Evolutionary conservation across 2,329 filamentous ascomycete species (phyloP).

Genomic region (Salinomyces thailandicus): DNA sequence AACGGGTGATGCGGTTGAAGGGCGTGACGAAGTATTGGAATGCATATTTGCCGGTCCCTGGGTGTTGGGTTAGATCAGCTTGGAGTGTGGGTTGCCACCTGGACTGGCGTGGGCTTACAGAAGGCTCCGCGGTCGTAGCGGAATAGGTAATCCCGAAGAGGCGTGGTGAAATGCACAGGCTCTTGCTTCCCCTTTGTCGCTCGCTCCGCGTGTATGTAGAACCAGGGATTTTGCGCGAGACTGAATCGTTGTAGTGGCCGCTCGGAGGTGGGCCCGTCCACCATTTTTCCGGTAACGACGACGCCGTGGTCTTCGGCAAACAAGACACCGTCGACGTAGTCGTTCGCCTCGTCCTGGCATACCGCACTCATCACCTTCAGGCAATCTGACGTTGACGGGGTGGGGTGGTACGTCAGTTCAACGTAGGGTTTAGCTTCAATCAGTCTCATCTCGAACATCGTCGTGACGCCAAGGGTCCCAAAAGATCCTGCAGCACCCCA

Average conservation of each 20-base stretch:
- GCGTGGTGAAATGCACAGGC: slow-evolving; percentile 31
- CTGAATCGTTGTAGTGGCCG: slow-evolving; percentile 39
- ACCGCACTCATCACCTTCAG: slow-evolving; percentile 30
- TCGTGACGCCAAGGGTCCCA: slow-evolving; percentile 57
- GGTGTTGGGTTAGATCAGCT: not conserved
- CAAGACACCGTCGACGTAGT: slow-evolving; percentile 54
- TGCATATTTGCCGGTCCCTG: slow-evolving; percentile 42
- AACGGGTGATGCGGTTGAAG: slow-evolving; percentile 50
- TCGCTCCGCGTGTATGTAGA: slow-evolving; percentile 57
- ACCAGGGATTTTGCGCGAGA: slow-evolving; percentile 57
- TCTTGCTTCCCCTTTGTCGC: slow-evolving; percentile 5
- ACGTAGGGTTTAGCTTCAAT: slow-evolving; percentile 39
- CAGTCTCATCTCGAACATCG: slow-evolving; percentile 43
- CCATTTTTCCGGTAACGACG: slow-evolving; percentile 35
- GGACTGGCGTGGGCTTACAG: slow-evolving; percentile 35
- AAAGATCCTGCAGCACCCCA: slow-evolving; percentile 54
- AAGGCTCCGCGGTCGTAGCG: slow-evolving; percentile 56
- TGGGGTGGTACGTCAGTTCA: slow-evolving; percentile 38
- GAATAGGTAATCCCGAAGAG: slow-evolving; percentile 46
- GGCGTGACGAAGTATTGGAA: slow-evolving; percentile 52
- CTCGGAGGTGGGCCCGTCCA: slow-evolving; percentile 28
- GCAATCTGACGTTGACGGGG: slow-evolving; percentile 31
- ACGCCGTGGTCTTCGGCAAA: slow-evolving; percentile 34
- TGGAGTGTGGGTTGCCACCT: no score
- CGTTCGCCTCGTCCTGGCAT: slow-evolving; percentile 31